Evolutionary conservation across 2,329 filamentous ascomycete genomes (phyloP).

Genomic region (Rugonectria rugulosa): DNA sequence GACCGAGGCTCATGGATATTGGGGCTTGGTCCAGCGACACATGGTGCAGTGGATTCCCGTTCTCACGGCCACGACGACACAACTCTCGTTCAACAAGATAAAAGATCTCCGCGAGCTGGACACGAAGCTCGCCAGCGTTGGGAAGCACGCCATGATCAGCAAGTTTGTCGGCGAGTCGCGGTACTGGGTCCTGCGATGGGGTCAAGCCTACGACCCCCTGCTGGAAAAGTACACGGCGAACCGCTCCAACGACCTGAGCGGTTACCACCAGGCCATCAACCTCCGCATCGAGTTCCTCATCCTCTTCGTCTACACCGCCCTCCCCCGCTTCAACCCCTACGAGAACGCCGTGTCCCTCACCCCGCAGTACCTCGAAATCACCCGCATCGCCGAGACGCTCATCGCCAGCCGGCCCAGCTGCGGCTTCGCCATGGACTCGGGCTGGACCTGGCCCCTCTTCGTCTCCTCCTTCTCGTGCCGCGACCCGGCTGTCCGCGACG

Average conservation of each 20-base stretch:
- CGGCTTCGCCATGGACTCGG: slow-evolving; percentile 55
- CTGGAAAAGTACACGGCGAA: slow-evolving; percentile 39
- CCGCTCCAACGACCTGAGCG: slow-evolving; percentile 27
- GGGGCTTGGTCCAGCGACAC: slow-evolving; percentile 47
- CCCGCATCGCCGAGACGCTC: slow-evolving; percentile 46
- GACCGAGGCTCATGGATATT: slow-evolving; percentile 49
- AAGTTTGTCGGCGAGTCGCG: slow-evolving; percentile 47
- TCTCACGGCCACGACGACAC: slow-evolving; percentile 41
- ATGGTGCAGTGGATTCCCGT: slow-evolving; percentile 48
- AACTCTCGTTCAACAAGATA: slow-evolving; percentile 41
- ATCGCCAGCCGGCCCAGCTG: slow-evolving; percentile 46
- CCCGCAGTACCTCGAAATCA: slow-evolving; percentile 53
- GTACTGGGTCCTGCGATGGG: slow-evolving; percentile 51
- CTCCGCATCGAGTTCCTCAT: slow-evolving; percentile 54
- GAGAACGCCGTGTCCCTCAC: slow-evolving; percentile 48
- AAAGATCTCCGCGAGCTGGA: slow-evolving; percentile 39
- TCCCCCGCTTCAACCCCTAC: slow-evolving; percentile 48
- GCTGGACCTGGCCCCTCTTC: slow-evolving; percentile 55
- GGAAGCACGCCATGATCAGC: slow-evolving; percentile 38
- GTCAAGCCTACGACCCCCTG: slow-evolving; percentile 47
- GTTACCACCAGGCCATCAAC: slow-evolving; percentile 49
- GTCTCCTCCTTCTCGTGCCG: slow-evolving; percentile 51
- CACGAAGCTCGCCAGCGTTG: slow-evolving; percentile 42
- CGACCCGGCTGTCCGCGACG: slow-evolving; percentile 47
- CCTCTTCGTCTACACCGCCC: slow-evolving; percentile 48